A percentile compares a stretch with the other conserved stretches of the same genome.
These are phyloP conservation scores for Bipolaris victoriae DNA, from an alignment of 2,329 filamentous ascomycete genomes.

Conservation along the genomic window DNA sequence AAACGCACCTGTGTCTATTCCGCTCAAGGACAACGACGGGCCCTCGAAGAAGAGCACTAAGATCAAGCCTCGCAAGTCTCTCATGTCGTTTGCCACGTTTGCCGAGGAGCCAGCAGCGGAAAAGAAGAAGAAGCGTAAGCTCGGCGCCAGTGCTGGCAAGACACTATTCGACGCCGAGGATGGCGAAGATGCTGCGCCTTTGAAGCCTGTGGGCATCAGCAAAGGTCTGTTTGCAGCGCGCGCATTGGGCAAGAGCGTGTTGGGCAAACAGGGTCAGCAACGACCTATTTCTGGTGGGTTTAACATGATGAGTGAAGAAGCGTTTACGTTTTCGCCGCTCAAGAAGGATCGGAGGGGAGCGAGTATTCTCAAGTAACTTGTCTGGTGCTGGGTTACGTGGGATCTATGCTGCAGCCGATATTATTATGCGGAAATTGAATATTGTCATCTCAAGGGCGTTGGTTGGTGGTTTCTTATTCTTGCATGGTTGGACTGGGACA, in stretches of 20 bases:
- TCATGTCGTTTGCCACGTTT: slow-evolving; percentile 55
- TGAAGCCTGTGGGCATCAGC: slow-evolving; percentile 43
- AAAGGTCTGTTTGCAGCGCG: slow-evolving; percentile 48
- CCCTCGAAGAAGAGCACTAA: slow-evolving; percentile 45
- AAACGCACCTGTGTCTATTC: slow-evolving; percentile 42
- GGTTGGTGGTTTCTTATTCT: not conserved
- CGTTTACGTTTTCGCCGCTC: slow-evolving; percentile 49
- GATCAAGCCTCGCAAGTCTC: slow-evolving; percentile 54
- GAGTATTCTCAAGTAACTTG: slow-evolving; percentile 35
- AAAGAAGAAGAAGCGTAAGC: slow-evolving; percentile 69
- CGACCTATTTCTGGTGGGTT: slow-evolving; percentile 44
- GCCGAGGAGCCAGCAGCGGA: slow-evolving; percentile 48
- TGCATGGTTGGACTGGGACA: too few species aligned
- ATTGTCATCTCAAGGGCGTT: not conserved
- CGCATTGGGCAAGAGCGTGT: slow-evolving; percentile 43
- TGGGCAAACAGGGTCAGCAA: slow-evolving; percentile 35
- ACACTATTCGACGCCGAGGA: slow-evolving; percentile 67
- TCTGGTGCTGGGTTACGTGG: not conserved
- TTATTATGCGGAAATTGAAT: not conserved
- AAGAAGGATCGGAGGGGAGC: slow-evolving; percentile 48
- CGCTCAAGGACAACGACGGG: slow-evolving; percentile 45
- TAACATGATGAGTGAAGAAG: slow-evolving; percentile 47
- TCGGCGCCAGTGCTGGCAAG: slow-evolving; percentile 64
- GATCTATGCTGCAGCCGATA: not conserved
- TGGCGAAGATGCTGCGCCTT: slow-evolving; percentile 38